Base-by-base conservation (phyloP, 2,329 filamentous ascomycete species). In the Magnaporthales sp. region DNA sequence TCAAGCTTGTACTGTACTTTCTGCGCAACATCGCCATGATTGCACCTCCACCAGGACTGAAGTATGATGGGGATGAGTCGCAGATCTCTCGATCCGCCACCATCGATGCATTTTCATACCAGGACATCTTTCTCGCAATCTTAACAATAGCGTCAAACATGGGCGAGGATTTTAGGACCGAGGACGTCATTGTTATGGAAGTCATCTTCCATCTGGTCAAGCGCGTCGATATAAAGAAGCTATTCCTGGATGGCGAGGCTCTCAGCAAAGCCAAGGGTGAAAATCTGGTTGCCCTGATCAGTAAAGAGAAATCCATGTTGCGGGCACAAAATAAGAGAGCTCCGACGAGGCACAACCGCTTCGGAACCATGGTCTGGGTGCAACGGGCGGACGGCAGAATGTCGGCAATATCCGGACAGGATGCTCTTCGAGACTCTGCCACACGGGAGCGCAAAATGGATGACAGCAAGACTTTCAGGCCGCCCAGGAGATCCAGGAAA, bases 351-450 rank as follows among this genome's bases (percentile, higher is more conserved):
- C 95, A 99, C 77, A 96, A 93, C 71, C 87, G 95, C 38, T 99
- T 98, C 73, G 95, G 95, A 2, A 96, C 93, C 11, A 98, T 98
- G 91, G 88, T 97, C 38, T 98, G 94, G 93, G 87, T 99, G 51
- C 92, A 96, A 79, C 84, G 93, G 67, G 91, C 93, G 63, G 90
- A 93, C 71, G 88, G 90, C 64, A 93, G 93, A 73, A 86, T 95
- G 72, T 90, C 91, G 0, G 93, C 93, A 0, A 85, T 99, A 1
- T 93, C 93, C 0, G 95, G 95, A 1, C 94, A 98, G 74, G 90
- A 93, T 71, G 91, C 91, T 4, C 84, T 99, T 61, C 85, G 88
- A 3, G 88, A 92, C 72, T 85, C 88, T 7, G 84, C 90, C 9
- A 85, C 86, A 54, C 90, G 91, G 7, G 85, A 97, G 70, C 84